Conservation (phyloP, 1,284 basidiomycete species). For the Schizopora paradoxa region DNA sequence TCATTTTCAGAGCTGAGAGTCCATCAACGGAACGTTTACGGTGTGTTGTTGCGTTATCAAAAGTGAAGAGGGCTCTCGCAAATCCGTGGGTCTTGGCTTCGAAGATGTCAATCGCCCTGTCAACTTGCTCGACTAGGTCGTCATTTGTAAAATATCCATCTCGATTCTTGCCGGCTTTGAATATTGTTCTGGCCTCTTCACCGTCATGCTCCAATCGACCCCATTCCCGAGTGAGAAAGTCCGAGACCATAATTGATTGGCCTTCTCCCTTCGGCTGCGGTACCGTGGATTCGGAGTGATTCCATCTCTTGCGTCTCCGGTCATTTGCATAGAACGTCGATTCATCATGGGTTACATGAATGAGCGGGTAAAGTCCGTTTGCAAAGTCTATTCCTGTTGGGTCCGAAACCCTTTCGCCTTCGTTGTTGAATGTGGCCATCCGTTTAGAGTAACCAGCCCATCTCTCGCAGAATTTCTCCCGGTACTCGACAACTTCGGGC, state of each 20-base stretch:
- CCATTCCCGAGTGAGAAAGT: slow-evolving; percentile 32
- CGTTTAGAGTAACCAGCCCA: slow-evolving; percentile 3
- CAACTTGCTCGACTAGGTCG: slow-evolving; percentile 25
- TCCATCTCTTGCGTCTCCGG: slow-evolving; percentile 27
- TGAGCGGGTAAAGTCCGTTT: neutral
- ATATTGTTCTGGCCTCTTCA: slow-evolving; percentile 24
- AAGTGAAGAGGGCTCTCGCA: slow-evolving; percentile 29
- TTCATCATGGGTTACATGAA: slow-evolving; percentile 31
- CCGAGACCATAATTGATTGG: slow-evolving; percentile 30
- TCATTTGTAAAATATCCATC: slow-evolving; percentile 31
- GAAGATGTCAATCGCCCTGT: slow-evolving; percentile 31
- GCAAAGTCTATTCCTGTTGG: neutral
- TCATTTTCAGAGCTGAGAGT: slow-evolving; percentile 31
- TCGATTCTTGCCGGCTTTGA: slow-evolving; percentile 30
- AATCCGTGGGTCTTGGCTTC: slow-evolving; percentile 24
- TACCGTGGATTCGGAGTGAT: slow-evolving; percentile 21
- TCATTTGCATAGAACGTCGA: slow-evolving; percentile 39
- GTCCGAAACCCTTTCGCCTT: slow-evolving; percentile 5
- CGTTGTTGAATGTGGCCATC: slow-evolving; percentile 14
- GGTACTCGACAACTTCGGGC: slow-evolving; percentile 30
- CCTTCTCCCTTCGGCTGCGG: slow-evolving; percentile 33
- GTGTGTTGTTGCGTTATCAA: slow-evolving; percentile 36
- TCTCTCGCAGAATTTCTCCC: slow-evolving; percentile 8
- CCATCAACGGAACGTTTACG: slow-evolving; percentile 29
- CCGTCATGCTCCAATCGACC: slow-evolving; percentile 24